phyloP scores from a whole-genome alignment of 2,329 filamentous ascomycete species.

The Diaporthe nobilis region DNA sequence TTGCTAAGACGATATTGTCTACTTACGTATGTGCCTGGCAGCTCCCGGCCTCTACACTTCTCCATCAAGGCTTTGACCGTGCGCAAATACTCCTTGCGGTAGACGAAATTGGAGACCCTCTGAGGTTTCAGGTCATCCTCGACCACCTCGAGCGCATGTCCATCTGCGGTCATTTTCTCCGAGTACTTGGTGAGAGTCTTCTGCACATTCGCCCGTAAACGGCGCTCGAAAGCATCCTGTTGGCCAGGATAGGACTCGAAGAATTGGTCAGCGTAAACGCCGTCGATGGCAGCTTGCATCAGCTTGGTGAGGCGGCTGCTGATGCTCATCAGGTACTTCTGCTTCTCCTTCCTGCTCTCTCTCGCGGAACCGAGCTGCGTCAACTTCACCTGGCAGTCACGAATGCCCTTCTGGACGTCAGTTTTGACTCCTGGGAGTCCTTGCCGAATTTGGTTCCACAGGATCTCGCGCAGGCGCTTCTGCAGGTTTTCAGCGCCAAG shows the following conservation, averaged over 20 bases:
- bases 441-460: slow-evolving; percentile 61
- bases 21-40: slow-evolving; percentile 46
- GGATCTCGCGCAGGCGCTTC: slow-evolving; percentile 63
- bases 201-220: slow-evolving; percentile 47
- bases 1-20: background rate
- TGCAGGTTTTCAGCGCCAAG: slow-evolving; percentile 65
- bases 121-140: slow-evolving; percentile 43
- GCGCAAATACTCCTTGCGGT: slow-evolving; percentile 42
- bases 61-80: slow-evolving; percentile 45
- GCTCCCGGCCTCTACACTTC: slow-evolving; percentile 47
- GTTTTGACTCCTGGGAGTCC: slow-evolving; percentile 61
- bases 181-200: slow-evolving; percentile 45
- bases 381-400: slow-evolving; percentile 55
- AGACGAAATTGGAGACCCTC: slow-evolving; percentile 20
- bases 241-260: slow-evolving; percentile 46
- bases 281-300: slow-evolving; percentile 46
- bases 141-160: slow-evolving; percentile 47
- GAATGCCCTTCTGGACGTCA: slow-evolving; percentile 57
- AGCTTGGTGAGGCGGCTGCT: slow-evolving; percentile 39
- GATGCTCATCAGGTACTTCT: slow-evolving; percentile 39
- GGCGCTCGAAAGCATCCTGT: slow-evolving; percentile 46
- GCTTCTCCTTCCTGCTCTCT: slow-evolving; percentile 55
- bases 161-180: slow-evolving; percentile 45
- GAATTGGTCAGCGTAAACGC: slow-evolving; percentile 49
- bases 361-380: slow-evolving; percentile 64